phyloP scores from a whole-genome alignment of 2,329 filamentous ascomycete species.

The Drechmeria coniospora region DNA sequence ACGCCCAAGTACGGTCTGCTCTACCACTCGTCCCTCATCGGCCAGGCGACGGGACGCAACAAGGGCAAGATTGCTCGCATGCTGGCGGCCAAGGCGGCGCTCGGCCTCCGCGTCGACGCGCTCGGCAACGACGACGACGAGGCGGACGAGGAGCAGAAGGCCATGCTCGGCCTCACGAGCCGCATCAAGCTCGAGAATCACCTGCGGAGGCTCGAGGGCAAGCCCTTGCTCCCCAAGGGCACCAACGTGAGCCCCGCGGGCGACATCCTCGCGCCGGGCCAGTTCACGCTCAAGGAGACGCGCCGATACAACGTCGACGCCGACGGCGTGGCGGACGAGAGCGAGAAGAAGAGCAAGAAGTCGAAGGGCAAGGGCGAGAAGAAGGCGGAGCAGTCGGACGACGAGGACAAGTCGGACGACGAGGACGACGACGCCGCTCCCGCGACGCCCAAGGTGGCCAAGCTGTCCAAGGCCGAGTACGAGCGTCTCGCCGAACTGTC shows the following conservation, averaged over 20 bases:
- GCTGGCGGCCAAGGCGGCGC: constrained; percentile 81
- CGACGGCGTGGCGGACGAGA: constrained; percentile 60
- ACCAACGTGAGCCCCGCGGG: constrained; percentile 62
- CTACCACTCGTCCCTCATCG: constrained; percentile 85
- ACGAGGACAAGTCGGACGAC: constrained; percentile 21
- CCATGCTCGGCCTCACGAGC: constrained; percentile 58
- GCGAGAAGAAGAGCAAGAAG: constrained; percentile 27
- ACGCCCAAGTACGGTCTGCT: constrained; percentile 97
- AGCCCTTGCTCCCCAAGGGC: constrained; percentile 66
- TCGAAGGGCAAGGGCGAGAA: constrained; percentile 27
- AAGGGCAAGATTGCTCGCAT: constrained; percentile 99
- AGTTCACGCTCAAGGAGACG: constrained; percentile 85
- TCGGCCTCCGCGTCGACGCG: constrained; percentile 87
- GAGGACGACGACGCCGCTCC: constrained; percentile 18
- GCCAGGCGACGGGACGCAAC: constrained; percentile 93
- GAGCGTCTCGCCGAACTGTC: constrained; percentile 47
- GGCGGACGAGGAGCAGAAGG: constrained; percentile 77
- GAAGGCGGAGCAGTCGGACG: constrained; percentile 25
- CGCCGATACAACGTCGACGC: constrained; percentile 91
- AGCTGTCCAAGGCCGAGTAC: constrained; percentile 40
- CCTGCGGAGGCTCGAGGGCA: constrained; percentile 71
- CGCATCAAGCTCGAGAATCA: constrained; percentile 62
- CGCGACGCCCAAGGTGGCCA: constrained; percentile 19
- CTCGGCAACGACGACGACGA: constrained; percentile 43
- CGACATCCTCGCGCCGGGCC: constrained; percentile 46